Percentiles rank a stretch among this genome's conserved stretches.
These are phyloP conservation scores for Prototheca wickerhamii DNA, from an alignment of 163 green algal species.

Conservation along the genomic window DNA sequence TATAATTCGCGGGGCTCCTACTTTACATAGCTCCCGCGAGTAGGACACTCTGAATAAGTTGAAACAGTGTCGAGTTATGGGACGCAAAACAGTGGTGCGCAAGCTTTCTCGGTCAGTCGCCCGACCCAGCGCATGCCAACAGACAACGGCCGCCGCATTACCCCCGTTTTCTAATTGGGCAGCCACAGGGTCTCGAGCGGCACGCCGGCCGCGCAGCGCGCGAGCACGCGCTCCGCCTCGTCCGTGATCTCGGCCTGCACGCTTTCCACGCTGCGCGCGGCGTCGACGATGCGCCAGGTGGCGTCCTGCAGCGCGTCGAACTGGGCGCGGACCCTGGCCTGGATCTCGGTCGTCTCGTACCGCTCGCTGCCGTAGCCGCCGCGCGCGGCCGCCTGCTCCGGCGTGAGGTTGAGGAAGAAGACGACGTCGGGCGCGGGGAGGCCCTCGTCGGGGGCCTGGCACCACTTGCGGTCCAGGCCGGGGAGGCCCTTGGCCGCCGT, in stretches of 20 bases:
- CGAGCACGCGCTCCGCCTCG: background rate
- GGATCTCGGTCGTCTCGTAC: slow-evolving; percentile 76
- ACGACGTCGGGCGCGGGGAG: slow-evolving; percentile 82
- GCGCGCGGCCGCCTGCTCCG: slow-evolving; percentile 48
- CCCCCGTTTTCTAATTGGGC: no score
- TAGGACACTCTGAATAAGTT: no score
- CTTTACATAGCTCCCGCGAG: no score
- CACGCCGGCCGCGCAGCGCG: background rate
- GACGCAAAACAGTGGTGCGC: no score
- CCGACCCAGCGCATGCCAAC: no score
- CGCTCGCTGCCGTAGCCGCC: slow-evolving; percentile 83
- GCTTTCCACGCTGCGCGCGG: slow-evolving; percentile 29
- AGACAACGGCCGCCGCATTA: no score
- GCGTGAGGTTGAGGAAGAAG: slow-evolving; percentile 67
- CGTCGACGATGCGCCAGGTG: slow-evolving; percentile 54
- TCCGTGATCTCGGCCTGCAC: slow-evolving; percentile 27
- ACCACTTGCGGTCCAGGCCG: slow-evolving; percentile 57
- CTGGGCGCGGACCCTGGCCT: slow-evolving; percentile 53
- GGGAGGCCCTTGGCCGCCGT: slow-evolving; percentile 75
- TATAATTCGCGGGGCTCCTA: no score
- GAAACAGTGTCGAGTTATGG: no score
- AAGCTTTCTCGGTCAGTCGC: no score
- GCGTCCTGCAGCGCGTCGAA: slow-evolving; percentile 41
- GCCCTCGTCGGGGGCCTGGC: slow-evolving; percentile 60
- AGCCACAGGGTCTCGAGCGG: background rate